These are phyloP conservation scores for Kuraishia borneana DNA, from an alignment of 805 yeast genomes.

Conservation along the genomic window DNA sequence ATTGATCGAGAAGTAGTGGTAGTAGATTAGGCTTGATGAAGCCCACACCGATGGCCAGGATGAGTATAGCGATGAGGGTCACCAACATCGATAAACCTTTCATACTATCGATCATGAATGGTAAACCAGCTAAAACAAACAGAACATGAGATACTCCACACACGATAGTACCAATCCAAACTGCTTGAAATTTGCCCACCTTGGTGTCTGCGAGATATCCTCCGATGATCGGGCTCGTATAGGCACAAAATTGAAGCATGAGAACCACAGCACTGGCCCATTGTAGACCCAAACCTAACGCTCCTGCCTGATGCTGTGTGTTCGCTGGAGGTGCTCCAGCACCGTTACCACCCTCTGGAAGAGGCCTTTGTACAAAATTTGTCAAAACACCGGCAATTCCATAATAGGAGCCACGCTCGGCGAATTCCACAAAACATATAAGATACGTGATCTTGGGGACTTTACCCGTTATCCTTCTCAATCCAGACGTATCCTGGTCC, in stretches of 20 bases:
- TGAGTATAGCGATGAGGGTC: conserved; percentile 26
- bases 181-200: conserved; percentile 34
- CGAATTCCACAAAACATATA: conserved; percentile 38
- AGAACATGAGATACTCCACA: conserved; percentile 37
- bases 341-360: conserved; percentile 34
- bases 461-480: background rate
- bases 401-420: conserved; percentile 45
- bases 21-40: conserved; percentile 42
- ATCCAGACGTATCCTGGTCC: no score
- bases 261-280: conserved; percentile 35
- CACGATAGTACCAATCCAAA: conserved; percentile 35
- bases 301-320: conserved; percentile 42
- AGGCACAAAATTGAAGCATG: conserved; percentile 36
- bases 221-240: conserved; percentile 39
- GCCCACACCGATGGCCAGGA: conserved; percentile 37
- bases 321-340: background rate
- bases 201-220: conserved; percentile 40
- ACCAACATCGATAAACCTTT: conserved; percentile 28
- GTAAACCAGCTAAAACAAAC: conserved; percentile 38
- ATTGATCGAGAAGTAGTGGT: conserved; percentile 47
- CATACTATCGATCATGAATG: conserved; percentile 22
- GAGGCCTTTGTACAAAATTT: conserved; percentile 41
- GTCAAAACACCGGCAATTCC: conserved; percentile 30
- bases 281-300: conserved; percentile 32
- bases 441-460: conserved; percentile 33